Conservation (phyloP, 2,329 filamentous ascomycete genomes). For the Neonectria coccinea region DNA sequence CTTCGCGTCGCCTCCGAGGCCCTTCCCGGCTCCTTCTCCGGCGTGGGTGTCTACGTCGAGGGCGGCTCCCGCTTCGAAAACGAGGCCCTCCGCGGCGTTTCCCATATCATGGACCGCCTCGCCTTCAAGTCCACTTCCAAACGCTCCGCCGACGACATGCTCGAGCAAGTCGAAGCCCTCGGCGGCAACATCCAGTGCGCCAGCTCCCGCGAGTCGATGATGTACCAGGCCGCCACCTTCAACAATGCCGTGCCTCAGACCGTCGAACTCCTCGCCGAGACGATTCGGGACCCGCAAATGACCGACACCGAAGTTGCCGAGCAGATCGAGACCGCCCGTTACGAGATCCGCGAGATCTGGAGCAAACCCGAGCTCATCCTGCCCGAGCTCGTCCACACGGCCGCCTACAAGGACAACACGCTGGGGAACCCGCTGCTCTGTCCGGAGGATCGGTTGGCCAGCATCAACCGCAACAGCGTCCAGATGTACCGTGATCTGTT, state of each 20-base stretch:
- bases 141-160: constrained; percentile 83
- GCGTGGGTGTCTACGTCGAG: constrained; percentile 95
- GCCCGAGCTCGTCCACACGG: constrained; percentile 94
- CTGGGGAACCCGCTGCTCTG: constrained; percentile 93
- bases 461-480: constrained; percentile 80
- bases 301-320: constrained; percentile 87
- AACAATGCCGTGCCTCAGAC: constrained; percentile 89
- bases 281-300: constrained; percentile 86
- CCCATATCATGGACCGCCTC: constrained; percentile 94
- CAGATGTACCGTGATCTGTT: constrained; percentile 84
- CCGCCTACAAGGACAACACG: constrained; percentile 95
- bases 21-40: constrained; percentile 92
- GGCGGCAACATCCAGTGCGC: constrained; percentile 98
- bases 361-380: constrained; percentile 95
- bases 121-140: constrained; percentile 90
- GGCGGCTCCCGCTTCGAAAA: constrained; percentile 96
- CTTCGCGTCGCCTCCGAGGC: constrained; percentile 95
- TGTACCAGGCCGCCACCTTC: constrained; percentile 99
- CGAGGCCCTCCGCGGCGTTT: constrained; percentile 84
- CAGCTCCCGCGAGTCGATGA: constrained; percentile 92
- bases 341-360: constrained; percentile 98
- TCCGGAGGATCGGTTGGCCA: constrained; percentile 81
- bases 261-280: constrained; percentile 88
- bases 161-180: constrained; percentile 86
- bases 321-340: constrained; percentile 91